Conservation (phyloP, 2,329 filamentous ascomycete species). For the Lasiodiplodia gonubiensis region DNA sequence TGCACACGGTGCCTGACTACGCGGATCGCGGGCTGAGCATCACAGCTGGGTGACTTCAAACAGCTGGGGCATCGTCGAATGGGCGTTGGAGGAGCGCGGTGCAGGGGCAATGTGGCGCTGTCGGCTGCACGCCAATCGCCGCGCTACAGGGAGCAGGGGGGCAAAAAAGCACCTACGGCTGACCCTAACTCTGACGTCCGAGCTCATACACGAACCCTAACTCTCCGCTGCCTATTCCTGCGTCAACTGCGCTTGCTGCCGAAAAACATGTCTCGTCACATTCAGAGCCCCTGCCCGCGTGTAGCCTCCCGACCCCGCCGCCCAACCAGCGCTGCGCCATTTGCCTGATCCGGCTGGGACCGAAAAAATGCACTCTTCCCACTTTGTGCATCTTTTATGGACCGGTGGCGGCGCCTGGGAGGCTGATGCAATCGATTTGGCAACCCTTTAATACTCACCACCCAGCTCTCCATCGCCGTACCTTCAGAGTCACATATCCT, state of each 20-base stretch:
- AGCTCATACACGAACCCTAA: slow-evolving; percentile 25
- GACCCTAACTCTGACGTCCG: slow-evolving; percentile 17
- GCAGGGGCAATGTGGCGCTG: slow-evolving; percentile 23
- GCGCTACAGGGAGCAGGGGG: slow-evolving; percentile 22
- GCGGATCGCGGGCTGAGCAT: slow-evolving; percentile 5
- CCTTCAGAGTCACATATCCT: neutral
- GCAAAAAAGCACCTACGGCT: slow-evolving; percentile 15
- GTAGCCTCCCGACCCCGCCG: slow-evolving; percentile 13
- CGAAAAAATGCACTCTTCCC: slow-evolving; percentile 7
- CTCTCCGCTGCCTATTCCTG: slow-evolving; percentile 24
- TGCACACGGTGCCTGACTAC: slow-evolving; percentile 25
- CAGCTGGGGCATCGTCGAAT: neutral
- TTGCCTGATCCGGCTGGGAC: neutral
- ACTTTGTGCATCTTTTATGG: slow-evolving; percentile 22
- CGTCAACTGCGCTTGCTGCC: slow-evolving; percentile 27
- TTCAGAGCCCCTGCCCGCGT: slow-evolving; percentile 19
- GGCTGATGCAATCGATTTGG: slow-evolving; percentile 17
- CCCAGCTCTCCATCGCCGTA: neutral
- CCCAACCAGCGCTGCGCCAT: slow-evolving; percentile 14
- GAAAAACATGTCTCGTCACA: slow-evolving; percentile 22
- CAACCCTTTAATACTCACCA: slow-evolving; percentile 24
- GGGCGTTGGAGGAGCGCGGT: neutral
- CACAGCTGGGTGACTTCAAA: neutral
- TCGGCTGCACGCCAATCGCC: slow-evolving; percentile 24
- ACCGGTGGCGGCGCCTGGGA: slow-evolving; percentile 19